phyloP scores from a whole-genome alignment of 2,329 filamentous ascomycete genomes.

The Pseudogymnoascus sp. region DNA sequence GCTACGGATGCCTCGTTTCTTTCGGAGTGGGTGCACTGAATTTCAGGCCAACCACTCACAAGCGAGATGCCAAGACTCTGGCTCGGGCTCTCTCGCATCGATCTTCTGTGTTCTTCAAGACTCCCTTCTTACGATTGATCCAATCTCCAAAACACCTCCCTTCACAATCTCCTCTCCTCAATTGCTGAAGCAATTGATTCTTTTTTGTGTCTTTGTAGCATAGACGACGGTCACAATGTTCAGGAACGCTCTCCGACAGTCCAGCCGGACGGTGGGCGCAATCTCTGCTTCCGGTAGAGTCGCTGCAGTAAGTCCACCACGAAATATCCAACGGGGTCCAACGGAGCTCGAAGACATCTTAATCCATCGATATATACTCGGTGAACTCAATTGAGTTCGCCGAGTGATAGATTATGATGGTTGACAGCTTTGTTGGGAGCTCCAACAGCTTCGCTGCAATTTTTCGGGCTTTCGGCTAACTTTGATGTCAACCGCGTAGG shows the following conservation, averaged over 20 bases:
- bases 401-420: slow-evolving; percentile 27
- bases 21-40: slow-evolving; percentile 2
- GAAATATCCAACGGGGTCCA: slow-evolving; percentile 31
- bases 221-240: slow-evolving; percentile 70
- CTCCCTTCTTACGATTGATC: slow-evolving; percentile 10
- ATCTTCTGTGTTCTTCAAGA: slow-evolving; percentile 8
- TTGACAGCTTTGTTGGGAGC: slow-evolving; percentile 34
- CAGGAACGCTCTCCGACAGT: slow-evolving; percentile 96
- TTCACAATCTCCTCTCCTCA: slow-evolving; percentile 54
- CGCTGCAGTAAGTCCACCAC: slow-evolving; percentile 76
- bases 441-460: slow-evolving; percentile 25
- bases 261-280: slow-evolving; percentile 88
- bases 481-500: slow-evolving; percentile 52
- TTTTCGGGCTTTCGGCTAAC: slow-evolving; percentile 49
- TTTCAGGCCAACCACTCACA: slow-evolving; percentile 10
- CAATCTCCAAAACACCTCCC: slow-evolving; percentile 27
- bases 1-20: slow-evolving; percentile 6
- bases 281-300: slow-evolving; percentile 88
- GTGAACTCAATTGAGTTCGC: slow-evolving; percentile 31
- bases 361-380: slow-evolving; percentile 32
- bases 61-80: slow-evolving; percentile 10
- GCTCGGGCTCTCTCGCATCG: slow-evolving; percentile 10
- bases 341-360: slow-evolving; percentile 32
- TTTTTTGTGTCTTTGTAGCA: slow-evolving; percentile 44
- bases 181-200: slow-evolving; percentile 61